Conservation (phyloP, 257 asterid species). For the Ballota nigra region DNA sequence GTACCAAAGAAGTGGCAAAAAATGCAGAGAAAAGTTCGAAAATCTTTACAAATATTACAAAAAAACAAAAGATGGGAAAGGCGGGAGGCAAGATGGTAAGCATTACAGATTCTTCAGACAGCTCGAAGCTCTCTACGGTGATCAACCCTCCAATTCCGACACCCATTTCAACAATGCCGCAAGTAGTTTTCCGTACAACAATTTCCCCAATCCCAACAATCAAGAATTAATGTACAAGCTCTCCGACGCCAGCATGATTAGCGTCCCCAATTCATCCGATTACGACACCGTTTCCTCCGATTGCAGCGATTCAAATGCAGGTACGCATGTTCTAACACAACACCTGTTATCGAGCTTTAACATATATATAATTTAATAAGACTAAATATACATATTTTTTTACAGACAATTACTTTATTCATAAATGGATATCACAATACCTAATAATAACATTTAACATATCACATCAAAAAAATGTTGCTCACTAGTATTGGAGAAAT, state of each 20-base stretch:
- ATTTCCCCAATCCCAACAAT: constrained; percentile 16
- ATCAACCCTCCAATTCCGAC: constrained; percentile 34
- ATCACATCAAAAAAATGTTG: too few species aligned
- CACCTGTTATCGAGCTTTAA: too few species aligned
- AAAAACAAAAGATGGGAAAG: constrained; percentile 87
- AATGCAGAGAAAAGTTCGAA: constrained; percentile 93
- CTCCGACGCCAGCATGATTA: constrained; percentile 44
- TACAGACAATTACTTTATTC: too few species aligned
- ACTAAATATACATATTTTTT: too few species aligned
- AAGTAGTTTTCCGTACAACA: constrained; percentile 26
- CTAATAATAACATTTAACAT: too few species aligned
- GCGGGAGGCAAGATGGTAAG: constrained; percentile 95
- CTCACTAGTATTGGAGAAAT: too few species aligned
- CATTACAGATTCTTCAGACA: constrained; percentile 89
- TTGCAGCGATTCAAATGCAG: constrained; percentile 22
- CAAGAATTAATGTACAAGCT: constrained; percentile 37
- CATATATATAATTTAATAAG: too few species aligned
- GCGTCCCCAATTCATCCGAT: constrained; percentile 42
- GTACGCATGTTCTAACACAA: too few species aligned
- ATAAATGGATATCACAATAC: too few species aligned
- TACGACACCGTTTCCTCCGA: constrained; percentile 50
- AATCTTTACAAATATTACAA: constrained; percentile 91
- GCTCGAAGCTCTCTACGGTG: constrained; percentile 91
- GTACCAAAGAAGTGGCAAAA: constrained; percentile 86
- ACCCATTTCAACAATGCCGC: constrained; percentile 14